These are phyloP conservation scores for Plasmodium blacklocki DNA, from an alignment of 169 alveolate species.

Conservation along the genomic window DNA sequence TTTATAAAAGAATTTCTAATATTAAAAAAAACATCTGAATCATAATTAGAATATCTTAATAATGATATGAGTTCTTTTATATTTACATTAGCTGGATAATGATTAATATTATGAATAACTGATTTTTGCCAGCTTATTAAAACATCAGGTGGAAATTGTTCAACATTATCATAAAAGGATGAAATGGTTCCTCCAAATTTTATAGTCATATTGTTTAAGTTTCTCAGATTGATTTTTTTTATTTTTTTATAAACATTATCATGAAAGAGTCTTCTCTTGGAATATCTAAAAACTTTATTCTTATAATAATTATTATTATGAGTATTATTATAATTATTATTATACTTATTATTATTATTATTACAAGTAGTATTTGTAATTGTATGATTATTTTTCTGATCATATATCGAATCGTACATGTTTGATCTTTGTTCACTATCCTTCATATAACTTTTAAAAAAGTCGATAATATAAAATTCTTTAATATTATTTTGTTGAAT, in stretches of 20 bases:
- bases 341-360: background rate
- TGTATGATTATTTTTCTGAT: background rate
- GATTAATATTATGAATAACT: constrained; percentile 38
- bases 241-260: constrained; percentile 44
- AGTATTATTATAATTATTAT: background rate
- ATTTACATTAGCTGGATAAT: constrained; percentile 74
- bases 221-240: constrained; percentile 59
- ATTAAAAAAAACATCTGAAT: constrained; percentile 82
- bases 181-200: constrained; percentile 71
- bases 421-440: background rate
- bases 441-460: constrained; percentile 5
- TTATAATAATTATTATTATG: background rate
- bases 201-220: constrained; percentile 58
- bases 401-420: background rate
- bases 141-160: constrained; percentile 69
- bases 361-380: background rate
- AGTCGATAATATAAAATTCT: background rate
- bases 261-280: background rate
- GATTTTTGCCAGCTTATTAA: constrained; percentile 59
- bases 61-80: constrained; percentile 80
- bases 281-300: background rate
- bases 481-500: background rate
- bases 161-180: constrained; percentile 60
- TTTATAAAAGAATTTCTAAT: constrained; percentile 73
- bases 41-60: constrained; percentile 83